Evolutionary conservation across 345 rosid genomes (phyloP).

Genomic region (Viola odorata): DNA sequence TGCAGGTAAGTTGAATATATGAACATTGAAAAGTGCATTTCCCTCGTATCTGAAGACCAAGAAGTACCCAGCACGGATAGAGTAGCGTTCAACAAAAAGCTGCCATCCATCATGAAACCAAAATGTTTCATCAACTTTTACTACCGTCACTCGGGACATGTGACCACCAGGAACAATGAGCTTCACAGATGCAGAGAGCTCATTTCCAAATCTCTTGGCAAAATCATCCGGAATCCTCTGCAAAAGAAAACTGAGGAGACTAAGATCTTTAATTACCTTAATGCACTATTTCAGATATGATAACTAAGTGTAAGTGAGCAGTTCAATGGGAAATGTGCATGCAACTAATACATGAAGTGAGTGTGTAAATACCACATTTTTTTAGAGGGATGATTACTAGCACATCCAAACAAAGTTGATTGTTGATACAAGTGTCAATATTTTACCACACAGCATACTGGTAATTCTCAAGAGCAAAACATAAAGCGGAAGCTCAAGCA

Average conservation of each 20-base stretch:
- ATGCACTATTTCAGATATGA: neutral
- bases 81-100: constrained; percentile 70
- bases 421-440: neutral
- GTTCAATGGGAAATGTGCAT: neutral
- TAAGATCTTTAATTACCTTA: neutral
- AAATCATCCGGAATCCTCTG: constrained; percentile 89
- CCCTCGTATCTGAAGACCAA: constrained; percentile 84
- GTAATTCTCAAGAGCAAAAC: neutral
- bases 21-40: constrained; percentile 63
- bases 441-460: neutral
- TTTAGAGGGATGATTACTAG: neutral
- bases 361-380: neutral
- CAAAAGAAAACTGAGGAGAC: constrained; percentile 16
- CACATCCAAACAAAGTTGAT: neutral
- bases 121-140: constrained; percentile 56
- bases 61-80: constrained; percentile 67
- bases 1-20: constrained; percentile 59
- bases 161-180: constrained; percentile 76
- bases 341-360: neutral
- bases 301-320: neutral
- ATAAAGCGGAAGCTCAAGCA: neutral
- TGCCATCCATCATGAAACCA: constrained; percentile 89
- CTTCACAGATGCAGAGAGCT: constrained; percentile 56
- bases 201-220: constrained; percentile 66
- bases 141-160: constrained; percentile 68